These are phyloP conservation scores for Pisolithus thermaeus DNA, from an alignment of 1,284 basidiomycete species.

Conservation along the genomic window DNA sequence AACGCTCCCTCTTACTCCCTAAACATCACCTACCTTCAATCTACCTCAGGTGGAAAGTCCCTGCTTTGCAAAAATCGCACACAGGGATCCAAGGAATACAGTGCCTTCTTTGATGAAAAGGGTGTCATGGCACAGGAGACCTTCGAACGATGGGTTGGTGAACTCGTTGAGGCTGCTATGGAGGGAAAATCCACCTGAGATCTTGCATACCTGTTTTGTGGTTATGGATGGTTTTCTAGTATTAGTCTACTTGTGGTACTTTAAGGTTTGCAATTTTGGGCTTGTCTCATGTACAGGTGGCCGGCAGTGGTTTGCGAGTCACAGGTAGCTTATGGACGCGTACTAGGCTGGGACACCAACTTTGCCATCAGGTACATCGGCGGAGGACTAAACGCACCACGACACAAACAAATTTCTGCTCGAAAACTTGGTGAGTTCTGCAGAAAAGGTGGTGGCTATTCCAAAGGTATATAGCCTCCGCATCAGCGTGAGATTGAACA, in stretches of 20 bases:
- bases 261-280: slow-evolving; percentile 22
- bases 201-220: not conserved
- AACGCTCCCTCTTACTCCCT: slow-evolving; percentile 59
- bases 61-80: slow-evolving; percentile 61
- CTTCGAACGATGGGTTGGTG: slow-evolving; percentile 71
- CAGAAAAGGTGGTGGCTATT: too few relatives aligned
- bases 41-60: slow-evolving; percentile 71
- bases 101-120: slow-evolving; percentile 64
- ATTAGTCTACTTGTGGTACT: slow-evolving; percentile 17
- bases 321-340: too few relatives aligned
- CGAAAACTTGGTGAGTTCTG: too few relatives aligned
- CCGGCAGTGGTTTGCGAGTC: too few relatives aligned
- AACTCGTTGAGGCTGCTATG: slow-evolving; percentile 57
- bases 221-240: slow-evolving; percentile 1
- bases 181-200: slow-evolving; percentile 39
- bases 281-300: not conserved
- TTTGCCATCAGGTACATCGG: too few relatives aligned
- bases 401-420: too few relatives aligned
- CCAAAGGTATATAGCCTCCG: too few relatives aligned
- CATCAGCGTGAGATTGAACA: too few relatives aligned
- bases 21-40: slow-evolving; percentile 62
- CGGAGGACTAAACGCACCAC: too few relatives aligned
- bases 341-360: too few relatives aligned
- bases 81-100: slow-evolving; percentile 48
- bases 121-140: slow-evolving; percentile 63